Evolutionary conservation across 805 yeast genomes (phyloP), one percentile per base, ranked within the genome.

Genomic region (Metschnikowia similis): DNA sequence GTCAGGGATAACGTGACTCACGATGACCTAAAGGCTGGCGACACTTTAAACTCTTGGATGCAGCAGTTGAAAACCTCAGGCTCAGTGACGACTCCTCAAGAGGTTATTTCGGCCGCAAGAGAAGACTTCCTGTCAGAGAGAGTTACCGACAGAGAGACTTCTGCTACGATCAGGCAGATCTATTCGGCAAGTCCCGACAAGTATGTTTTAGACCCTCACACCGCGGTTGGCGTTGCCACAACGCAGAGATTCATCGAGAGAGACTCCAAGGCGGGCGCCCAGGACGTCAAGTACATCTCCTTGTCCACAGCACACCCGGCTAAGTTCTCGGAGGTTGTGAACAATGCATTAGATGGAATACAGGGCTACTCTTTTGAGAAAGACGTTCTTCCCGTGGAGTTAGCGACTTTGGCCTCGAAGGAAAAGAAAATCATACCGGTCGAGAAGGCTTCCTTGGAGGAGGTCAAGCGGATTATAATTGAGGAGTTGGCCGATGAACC

Each of bases 261-360:
- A 45, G 82, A 78, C 54, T 62, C 66, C 29, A 77, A 73, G 41
- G 64, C 67, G 27, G 69, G 70, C 35, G 61, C 54, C 8, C 51
- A 67, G 21, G 64, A 72, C 29, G 69, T 76, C 36, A 74, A 80
- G 49, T 79, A 79, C 64, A 77, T 94, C 41, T 87, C 96, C 5
- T 80, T 94, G 51, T 87, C 97, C 9, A 94, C 99, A 43, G 99
- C 99, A 8, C 99, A 94, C 67, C 99, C 99, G 39, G 99, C 99
- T 53, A 94, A 94, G 72, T 94, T 94, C 64, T 88, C 96, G 27
- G 97, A 89, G 55, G 99, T 96, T 45, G 99, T 94, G 27, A 85
- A 91, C 67, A 72, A 79, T 59, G 89, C 98, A 2, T 76, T 94
- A 56, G 65, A 70, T 41, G 77, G 76, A 1, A 77, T 82, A 53